Base-by-base conservation (phyloP, 345 rosid genomes). In the Syzygium aqueum region DNA sequence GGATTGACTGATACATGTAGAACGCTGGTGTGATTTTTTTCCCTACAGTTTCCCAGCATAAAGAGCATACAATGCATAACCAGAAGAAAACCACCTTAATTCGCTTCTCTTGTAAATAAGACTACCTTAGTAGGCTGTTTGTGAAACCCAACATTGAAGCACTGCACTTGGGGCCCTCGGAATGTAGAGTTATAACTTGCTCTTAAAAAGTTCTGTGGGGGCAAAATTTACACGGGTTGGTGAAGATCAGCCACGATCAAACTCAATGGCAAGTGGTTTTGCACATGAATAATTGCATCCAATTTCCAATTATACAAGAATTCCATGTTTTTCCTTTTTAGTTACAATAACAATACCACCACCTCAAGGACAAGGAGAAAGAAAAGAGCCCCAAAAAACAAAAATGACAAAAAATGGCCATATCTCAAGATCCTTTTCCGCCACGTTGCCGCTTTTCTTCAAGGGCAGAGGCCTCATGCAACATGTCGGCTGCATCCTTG, bases 401-500 rank as follows among this genome's bases (percentile, higher is more conserved):
- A 84, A 51, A n/a, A 51, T 53, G 33, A 52, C 40, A 15, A 52
- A 53, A 50, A 83, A 17, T 46, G 30, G 86, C 56, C 49, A 52
- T 49, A 10, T n/a, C 49, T 84, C 86, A 90, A 51, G 90, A 90
- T 82, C 91, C 90, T 89, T 90, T 91, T 13, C 92, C 91, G 43
- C 92, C 87, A 23, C 91, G 89, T 85, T 92, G 93, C 90, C 91
- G 92, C 90, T 95, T 95, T 77, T 92, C 95, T 92, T 96, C 98
- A 78, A 95, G 89, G 50, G 92, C 77, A 22, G 94, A 91, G 85
- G 99, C 99, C 90, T 95, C 99, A 84, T 91, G 92, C 91, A 96
- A 90, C 96, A 96, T 96, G 87, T 90, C 92, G 61, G 94, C 93
- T 11, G 98, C 96, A 88, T 96, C 99, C 89, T 95, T 93, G 86